Conservation (phyloP, 208 protist genomes). For the Angomonas ambiguus region DNA sequence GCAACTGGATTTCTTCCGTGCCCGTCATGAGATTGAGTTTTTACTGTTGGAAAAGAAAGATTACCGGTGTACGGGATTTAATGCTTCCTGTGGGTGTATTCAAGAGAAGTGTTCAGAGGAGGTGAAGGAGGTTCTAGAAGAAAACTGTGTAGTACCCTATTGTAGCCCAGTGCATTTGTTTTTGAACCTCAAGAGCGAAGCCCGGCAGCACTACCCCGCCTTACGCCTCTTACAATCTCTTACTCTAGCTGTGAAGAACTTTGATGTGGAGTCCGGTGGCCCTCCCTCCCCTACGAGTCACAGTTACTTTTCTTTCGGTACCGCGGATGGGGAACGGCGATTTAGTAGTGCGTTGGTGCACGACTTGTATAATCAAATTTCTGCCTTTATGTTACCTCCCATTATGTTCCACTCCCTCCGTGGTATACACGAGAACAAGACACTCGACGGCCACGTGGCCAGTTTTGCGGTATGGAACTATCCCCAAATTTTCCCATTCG, state of each 20-base stretch:
- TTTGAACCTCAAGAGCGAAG: background rate
- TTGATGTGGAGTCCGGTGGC: background rate
- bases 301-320: background rate
- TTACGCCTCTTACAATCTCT: constrained; percentile 17
- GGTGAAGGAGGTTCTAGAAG: constrained; percentile 12
- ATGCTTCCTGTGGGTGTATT: background rate
- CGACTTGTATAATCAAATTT: constrained; percentile 52
- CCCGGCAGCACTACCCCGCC: background rate
- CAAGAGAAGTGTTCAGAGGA: constrained; percentile 16
- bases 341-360: constrained; percentile 70
- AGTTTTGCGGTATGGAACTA: constrained; percentile 69
- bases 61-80: background rate
- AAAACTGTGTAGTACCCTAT: background rate
- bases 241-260: constrained; percentile 2
- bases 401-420: constrained; percentile 25
- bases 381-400: constrained; percentile 55
- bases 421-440: constrained; percentile 3
- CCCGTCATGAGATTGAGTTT: background rate
- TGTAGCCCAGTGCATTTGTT: background rate
- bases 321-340: constrained; percentile 33
- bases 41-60: background rate
- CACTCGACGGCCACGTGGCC: constrained; percentile 26
- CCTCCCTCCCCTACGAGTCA: constrained; percentile 12
- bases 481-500: constrained; percentile 55
- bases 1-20: background rate